Base-by-base conservation (phyloP, 1,284 basidiomycete species). In the Nidula niveotomentosa region DNA sequence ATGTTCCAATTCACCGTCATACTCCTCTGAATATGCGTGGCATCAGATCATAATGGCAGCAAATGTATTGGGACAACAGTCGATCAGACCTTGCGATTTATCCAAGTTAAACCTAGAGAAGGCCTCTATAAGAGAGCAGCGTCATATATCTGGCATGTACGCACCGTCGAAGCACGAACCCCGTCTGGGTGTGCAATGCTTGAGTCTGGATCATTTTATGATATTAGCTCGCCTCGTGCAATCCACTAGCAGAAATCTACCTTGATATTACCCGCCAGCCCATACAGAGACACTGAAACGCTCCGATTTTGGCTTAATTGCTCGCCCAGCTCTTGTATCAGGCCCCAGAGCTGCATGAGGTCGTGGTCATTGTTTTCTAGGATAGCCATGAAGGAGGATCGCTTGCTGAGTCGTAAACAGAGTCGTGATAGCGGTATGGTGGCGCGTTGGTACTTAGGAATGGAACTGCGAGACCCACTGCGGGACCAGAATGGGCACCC, bases 1-100 rank as follows among this genome's bases (percentile, higher is more conserved):
- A 36, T 86, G 84, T 67, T 98, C 96, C 13, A 99, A 77, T 68
- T 97, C 94, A n/a, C 86, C 83, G 58, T 95, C 89, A 66, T 97
- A 99, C 61, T 88, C 87, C 75, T 99, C 97, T 91, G 63, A 12
- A 53, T 33, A n/a, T 12, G 44, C 37, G 49, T 48, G 45, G 51
- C 49, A 55, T 17, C 45, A 55, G 46, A 34, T 37, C 49, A 53
- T 48, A 47, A 39, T 56, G 51, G 33, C 36, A 44, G 35, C 34
- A 43, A 49, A 39, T 23, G 23, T 23, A 23, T 23, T 23, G 23
- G 5, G 23, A 57, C 18, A 35, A 17, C 53, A 51, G 49, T 17
- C 49, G 37, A 41, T 61, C 64, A 53, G 61, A 94, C 94, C 93
- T 85, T 95, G 83, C 47, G 90, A 76, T 60, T 96, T 90, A 72